phyloP scores from a whole-genome alignment of 2,329 filamentous ascomycete species.

The Fusarium sp. region DNA sequence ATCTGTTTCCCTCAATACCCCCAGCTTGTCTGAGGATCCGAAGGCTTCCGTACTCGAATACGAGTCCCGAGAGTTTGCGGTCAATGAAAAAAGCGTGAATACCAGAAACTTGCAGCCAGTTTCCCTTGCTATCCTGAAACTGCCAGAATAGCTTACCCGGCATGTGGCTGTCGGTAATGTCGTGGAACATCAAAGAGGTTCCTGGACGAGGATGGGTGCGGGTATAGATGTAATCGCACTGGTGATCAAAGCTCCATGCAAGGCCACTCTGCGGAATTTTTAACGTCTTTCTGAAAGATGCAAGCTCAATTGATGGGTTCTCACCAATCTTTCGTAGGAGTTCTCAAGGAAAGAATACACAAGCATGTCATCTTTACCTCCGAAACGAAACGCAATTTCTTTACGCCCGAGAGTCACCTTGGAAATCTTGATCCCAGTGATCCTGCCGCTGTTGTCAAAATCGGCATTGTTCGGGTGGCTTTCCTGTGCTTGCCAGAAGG shows the following conservation, averaged over 20 bases:
- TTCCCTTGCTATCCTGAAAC: not conserved
- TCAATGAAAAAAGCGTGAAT: not conserved
- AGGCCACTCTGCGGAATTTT: not conserved
- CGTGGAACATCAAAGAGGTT: not conserved
- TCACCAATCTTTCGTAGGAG: not conserved
- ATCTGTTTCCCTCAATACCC: not conserved
- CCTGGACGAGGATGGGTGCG: not conserved
- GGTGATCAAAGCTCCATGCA: not conserved
- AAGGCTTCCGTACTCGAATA: not conserved
- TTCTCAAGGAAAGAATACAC: not conserved
- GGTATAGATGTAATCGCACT: not conserved
- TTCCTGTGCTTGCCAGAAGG: slow-evolving; percentile 6
- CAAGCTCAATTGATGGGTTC: not conserved
- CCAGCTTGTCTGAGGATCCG: not conserved
- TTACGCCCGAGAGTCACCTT: not conserved
- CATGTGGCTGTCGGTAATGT: not conserved
- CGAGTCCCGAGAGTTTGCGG: not conserved
- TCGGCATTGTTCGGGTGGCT: not conserved
- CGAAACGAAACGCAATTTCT: not conserved
- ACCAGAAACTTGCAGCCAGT: not conserved
- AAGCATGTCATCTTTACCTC: not conserved
- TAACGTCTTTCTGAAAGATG: not conserved
- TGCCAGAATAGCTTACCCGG: slow-evolving; percentile 10
- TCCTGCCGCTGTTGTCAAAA: not conserved
- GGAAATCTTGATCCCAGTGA: slow-evolving; percentile 1